Base-by-base conservation (phyloP, 148 eudicot species). In the Nepenthes gracilis region DNA sequence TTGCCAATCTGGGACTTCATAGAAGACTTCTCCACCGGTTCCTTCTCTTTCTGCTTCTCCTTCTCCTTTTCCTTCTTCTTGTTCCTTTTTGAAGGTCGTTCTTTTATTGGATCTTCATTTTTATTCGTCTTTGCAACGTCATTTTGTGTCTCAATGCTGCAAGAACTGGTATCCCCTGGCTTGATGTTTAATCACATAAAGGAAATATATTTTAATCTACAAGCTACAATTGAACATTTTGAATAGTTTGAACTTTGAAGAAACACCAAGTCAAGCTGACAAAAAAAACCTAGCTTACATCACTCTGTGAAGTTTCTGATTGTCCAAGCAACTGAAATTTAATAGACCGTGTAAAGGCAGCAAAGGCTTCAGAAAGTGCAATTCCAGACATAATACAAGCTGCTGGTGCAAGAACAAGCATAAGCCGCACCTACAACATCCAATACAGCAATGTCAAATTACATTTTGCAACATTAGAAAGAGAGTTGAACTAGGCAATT, bases 351-450 rank as follows among this genome's bases (percentile, higher is more conserved):
- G 98, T 82, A 62, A 93, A 82, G 64, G 84, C 91, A 63, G 72
- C 79, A 67, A 93, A 93, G 40, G 98, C 87, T 86, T 74, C 94
- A 6, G 98, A 93, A 62, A 93, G 88, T 43, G 98, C 98, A 73
- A 93, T 93, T 68, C 98, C 98, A 70, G 98, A 93, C 80, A 81
- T 63, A 70, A 93, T 93, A 74, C 96, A 93, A 73, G 98, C 98
- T 51, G 98, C 98, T 50, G 96, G 96, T 55, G 98, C 98, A 75
- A 93, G 79, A 47, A 93, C 98, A 74, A 93, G 96, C 98, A 93
- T 93, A 67, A 93, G 78, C 0, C 98, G 98, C 61, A 93, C 98
- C 98, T 93, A 70, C 37, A 64, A 60, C 50, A 58, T 64, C 59
- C 66, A 57, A 48, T 47, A 54, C 35, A 57, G 43, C 48, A 53